Evolutionary conservation across 2,329 filamentous ascomycete species (phyloP).

Genomic region (Stenocarpella maydis): DNA sequence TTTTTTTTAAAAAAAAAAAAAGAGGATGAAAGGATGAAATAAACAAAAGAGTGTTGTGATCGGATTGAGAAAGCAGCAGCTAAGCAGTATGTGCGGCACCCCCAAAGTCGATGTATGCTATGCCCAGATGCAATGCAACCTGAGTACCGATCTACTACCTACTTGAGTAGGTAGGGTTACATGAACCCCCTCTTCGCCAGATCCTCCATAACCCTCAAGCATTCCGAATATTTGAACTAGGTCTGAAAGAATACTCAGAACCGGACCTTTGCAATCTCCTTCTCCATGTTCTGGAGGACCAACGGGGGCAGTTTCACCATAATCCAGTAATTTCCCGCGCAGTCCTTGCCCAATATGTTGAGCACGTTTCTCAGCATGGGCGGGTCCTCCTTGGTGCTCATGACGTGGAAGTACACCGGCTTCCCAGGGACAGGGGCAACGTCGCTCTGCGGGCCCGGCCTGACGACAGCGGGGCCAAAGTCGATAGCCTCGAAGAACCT

Average conservation of each 20-base stretch:
- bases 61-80: too few relatives aligned
- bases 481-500: conserved; percentile 46
- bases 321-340: conserved; percentile 29
- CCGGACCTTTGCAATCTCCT: conserved; percentile 14
- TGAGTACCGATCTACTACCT: too few relatives aligned
- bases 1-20: too few relatives aligned
- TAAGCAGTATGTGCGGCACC: too few relatives aligned
- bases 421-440: neutral
- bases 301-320: conserved; percentile 24
- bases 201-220: neutral
- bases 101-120: too few relatives aligned
- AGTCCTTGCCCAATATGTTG: conserved; percentile 30
- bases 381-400: conserved; percentile 15
- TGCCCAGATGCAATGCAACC: too few relatives aligned
- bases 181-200: too few relatives aligned
- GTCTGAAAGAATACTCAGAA: neutral
- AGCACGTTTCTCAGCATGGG: conserved; percentile 18
- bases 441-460: neutral
- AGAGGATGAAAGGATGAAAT: too few relatives aligned
- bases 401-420: conserved; percentile 26
- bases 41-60: too few relatives aligned
- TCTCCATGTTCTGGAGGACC: conserved; percentile 14
- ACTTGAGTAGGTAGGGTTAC: too few relatives aligned
- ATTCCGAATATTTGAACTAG: too few relatives aligned
- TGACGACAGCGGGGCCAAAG: conserved; percentile 44